phyloP scores from a whole-genome alignment of 1,139 yeast genomes.

The Debaryomycetaceae sp. region DNA sequence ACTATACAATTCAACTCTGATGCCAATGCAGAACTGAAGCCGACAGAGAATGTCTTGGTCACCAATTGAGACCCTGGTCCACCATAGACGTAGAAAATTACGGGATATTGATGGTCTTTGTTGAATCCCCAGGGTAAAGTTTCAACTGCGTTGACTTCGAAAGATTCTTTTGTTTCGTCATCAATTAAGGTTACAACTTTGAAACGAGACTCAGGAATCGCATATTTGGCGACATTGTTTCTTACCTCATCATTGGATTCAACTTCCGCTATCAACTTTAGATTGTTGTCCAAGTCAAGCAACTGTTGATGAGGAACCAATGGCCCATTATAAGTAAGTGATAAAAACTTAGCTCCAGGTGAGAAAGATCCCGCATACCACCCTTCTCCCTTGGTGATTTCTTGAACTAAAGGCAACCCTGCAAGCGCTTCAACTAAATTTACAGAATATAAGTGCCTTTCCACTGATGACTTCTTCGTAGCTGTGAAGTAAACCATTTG shows the following conservation, averaged over 20 bases:
- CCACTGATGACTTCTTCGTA: constrained; percentile 49
- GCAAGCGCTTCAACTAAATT: constrained; percentile 30
- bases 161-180: constrained; percentile 31
- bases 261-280: constrained; percentile 32
- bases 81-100: constrained; percentile 70
- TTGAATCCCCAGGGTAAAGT: constrained; percentile 64
- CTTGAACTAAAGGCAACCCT: constrained; percentile 33
- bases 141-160: constrained; percentile 55
- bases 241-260: constrained; percentile 48
- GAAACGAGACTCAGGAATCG: constrained; percentile 45
- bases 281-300: constrained; percentile 45
- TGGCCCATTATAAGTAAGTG: constrained; percentile 64
- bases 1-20: constrained; percentile 69
- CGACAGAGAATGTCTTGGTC: constrained; percentile 46
- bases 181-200: constrained; percentile 52
- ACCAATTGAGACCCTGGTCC: constrained; percentile 83
- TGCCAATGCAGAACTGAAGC: constrained; percentile 64
- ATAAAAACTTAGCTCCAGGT: constrained; percentile 58
- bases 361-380: constrained; percentile 69
- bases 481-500: constrained; percentile 47
- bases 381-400: constrained; percentile 61
- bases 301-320: constrained; percentile 62
- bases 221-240: constrained; percentile 36
- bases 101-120: constrained; percentile 55
- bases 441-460: constrained; percentile 51